Evolutionary conservation across 345 rosid species (phyloP), one percentile per base, ranked within the genome.

Genomic region (Brassica nigra): DNA sequence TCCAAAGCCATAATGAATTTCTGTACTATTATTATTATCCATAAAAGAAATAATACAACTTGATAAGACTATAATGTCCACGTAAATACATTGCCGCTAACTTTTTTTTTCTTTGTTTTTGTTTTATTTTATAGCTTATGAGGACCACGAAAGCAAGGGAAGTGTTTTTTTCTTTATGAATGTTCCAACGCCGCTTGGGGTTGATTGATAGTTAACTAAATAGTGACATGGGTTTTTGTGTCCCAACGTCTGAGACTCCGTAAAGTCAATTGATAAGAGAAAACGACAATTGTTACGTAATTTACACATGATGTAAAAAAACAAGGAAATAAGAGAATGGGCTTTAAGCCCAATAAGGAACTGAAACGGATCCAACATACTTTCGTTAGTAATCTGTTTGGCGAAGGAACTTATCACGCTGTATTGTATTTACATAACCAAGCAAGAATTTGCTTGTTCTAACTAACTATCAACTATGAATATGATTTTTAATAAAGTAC

Each of bases 51-150:
- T 10, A 42, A 47, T 14, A 47, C 54, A 1, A 37, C 42, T 37
- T 49, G 57, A 49, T 49, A 75, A 44, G 12, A 54, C 11, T 2
- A 54, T 68, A 16, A 29, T 59, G 42, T 76, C 79, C 80, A 76
- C 74, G 79, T 67, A 37, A n/a, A 23, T 59, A 68, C 34, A 20
- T 11, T 36, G 18, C 72, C 78, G 11, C 71, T 49, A 23, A 34
- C 3, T n/a, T 30, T 31, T 12, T 12, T n/a, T 5, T 28, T 15
- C 27, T 28, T 3, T 18, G 1, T 52, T 52, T 5, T 20, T 27
- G 30, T 14, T 62, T 28, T 34, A 23, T 23, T 8, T 62, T 47
- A 2, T 34, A 12, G n/a, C n/a, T 20, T 47, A 47, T 4, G 52
- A 47, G 54, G 54, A 49, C 57, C 18, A 49, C 57, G 57, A 49